Conservation (phyloP, 352 stramenopile genomes). For the Globisporangium lucens region DNA sequence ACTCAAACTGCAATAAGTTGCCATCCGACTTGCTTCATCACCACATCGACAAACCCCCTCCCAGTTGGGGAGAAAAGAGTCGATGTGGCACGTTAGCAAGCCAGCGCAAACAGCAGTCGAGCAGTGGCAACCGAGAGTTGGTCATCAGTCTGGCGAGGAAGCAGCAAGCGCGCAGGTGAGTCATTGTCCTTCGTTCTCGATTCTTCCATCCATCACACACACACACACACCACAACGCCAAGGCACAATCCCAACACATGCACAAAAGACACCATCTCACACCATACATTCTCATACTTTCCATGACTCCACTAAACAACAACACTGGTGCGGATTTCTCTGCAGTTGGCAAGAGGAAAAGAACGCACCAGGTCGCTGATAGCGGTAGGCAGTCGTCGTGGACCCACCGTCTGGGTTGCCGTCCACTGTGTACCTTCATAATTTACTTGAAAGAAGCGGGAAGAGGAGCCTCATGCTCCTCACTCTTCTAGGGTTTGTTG, state of each 20-base stretch:
- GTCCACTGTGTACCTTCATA: slow-evolving; percentile 21
- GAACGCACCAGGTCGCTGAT: background rate
- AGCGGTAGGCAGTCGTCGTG: background rate
- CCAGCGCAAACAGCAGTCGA: background rate
- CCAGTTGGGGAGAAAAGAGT: slow-evolving; percentile 6
- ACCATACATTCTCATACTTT: slow-evolving; percentile 9
- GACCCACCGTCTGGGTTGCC: slow-evolving; percentile 1
- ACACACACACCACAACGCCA: background rate
- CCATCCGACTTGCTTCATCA: background rate
- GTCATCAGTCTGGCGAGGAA: background rate
- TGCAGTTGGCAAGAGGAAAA: slow-evolving; percentile 13
- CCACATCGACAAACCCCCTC: slow-evolving; percentile 2
- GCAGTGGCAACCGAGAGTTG: background rate
- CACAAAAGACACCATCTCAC: slow-evolving; percentile 9
- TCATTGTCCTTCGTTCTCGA: background rate
- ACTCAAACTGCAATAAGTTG: background rate
- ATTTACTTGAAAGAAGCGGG: slow-evolving; percentile 21
- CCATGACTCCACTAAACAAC: background rate
- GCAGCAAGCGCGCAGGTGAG: background rate
- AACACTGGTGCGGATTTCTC: background rate
- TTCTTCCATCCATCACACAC: slow-evolving; percentile 3
- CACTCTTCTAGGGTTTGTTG: slow-evolving; percentile 1
- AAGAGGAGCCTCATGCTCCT: slow-evolving; percentile 27
- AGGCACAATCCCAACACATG: slow-evolving; percentile 12
- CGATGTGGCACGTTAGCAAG: background rate